These are phyloP conservation scores for Neurospora sp. DNA, from an alignment of 495 filamentous ascomycete genomes.

Conservation along the genomic window DNA sequence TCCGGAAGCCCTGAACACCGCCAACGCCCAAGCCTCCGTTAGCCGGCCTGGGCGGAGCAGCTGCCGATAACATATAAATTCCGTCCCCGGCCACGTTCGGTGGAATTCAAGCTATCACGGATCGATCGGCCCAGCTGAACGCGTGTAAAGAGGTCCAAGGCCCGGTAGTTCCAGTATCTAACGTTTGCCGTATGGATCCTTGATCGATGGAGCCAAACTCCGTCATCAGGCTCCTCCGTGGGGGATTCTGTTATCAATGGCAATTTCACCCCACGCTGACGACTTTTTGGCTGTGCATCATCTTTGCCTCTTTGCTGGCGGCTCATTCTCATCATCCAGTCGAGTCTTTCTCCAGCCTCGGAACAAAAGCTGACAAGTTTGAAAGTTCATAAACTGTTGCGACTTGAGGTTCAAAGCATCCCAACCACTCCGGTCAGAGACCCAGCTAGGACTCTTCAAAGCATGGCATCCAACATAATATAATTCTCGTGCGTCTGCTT, in stretches of 20 bases:
- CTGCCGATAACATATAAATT: background rate
- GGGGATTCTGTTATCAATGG: background rate
- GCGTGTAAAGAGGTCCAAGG: background rate
- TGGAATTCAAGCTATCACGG: background rate
- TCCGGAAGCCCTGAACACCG: background rate
- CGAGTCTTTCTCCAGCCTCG: background rate
- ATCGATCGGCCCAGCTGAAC: background rate
- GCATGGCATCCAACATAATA: background rate
- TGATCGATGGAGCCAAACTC: background rate
- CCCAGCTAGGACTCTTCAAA: background rate
- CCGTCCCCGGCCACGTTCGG: background rate
- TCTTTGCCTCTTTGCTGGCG: background rate
- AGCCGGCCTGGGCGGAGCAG: background rate
- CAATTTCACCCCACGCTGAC: background rate
- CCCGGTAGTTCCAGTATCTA: background rate
- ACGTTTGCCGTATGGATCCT: background rate
- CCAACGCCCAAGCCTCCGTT: background rate
- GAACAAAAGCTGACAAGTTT: background rate
- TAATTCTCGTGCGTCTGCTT: background rate
- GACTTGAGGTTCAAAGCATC: background rate
- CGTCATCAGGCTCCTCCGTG: background rate
- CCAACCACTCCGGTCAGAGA: background rate
- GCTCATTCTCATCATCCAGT: background rate
- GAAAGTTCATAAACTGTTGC: background rate
- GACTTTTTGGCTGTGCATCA: background rate